Base-by-base conservation (phyloP, 768 basidiomycete genomes). In the Hortiboletus campestris region DNA sequence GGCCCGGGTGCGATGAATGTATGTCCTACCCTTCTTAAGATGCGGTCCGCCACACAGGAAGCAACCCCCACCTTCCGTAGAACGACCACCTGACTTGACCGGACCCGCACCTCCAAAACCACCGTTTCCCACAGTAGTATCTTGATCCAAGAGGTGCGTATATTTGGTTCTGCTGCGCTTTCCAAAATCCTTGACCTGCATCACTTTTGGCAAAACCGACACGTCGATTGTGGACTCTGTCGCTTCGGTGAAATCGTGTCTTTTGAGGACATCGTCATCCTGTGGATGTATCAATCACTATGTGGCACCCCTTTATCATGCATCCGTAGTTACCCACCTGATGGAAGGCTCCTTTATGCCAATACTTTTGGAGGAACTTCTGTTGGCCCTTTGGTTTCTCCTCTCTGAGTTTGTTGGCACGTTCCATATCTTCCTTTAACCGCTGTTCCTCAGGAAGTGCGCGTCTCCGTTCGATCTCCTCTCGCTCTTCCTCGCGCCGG, bases 261-360 rank as follows among this genome's bases (percentile, higher is more conserved):
- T 76, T 64, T 78, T 78, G 61, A 98, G 84, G 58, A 98, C 84
- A 47, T 96, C 94, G 53, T 86, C 84, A 70, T 98, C 96, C 94
- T 90, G 67, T 38, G 58, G 70, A 55, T 34, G 70, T 8, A 46
- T 17, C 20, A 29, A 48, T 70, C 46, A 72, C 20, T 51, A 38
- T 35, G 49, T 31, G 49, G 22, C 55, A 53, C 25, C 25, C 4
- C 2, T 25, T n/a, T 13, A 10, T 32, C 22, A 39, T 49, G 28
- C 54, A 6, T 12, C 36, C 14, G 19, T 41, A 57, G 42, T 40
- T 12, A 67, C 80, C 32, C 56, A 91, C 94, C 82, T 95, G 92
- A 71, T 97, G 94, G 79, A 98, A 99, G 56, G 96, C 97, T 64
- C 97, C 97, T 74, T 96, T 98, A 77, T 99, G 97, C 86, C 94